Conservation (phyloP, 371 early-diverging fungal genomes). For the Mucor ambiguus region DNA sequence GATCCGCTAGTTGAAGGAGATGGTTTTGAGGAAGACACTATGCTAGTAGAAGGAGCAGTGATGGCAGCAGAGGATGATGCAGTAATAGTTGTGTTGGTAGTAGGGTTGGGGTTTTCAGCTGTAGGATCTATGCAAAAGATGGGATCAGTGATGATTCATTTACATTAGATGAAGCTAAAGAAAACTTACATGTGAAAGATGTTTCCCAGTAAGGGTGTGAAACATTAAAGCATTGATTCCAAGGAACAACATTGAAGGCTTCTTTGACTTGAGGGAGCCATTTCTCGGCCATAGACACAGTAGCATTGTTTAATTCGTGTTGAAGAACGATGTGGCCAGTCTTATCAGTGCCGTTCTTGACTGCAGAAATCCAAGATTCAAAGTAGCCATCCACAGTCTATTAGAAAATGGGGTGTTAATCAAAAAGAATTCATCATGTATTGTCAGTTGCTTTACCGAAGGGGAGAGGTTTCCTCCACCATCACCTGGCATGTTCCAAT, state of each 20-base stretch:
- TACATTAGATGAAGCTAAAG: neutral
- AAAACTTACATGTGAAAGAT: constrained; percentile 11
- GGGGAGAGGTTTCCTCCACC: constrained; percentile 44
- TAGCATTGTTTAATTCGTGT: constrained; percentile 51
- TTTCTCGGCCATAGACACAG: constrained; percentile 43
- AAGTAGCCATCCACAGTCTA: constrained; percentile 44
- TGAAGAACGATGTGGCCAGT: constrained; percentile 52
- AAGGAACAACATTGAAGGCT: constrained; percentile 49
- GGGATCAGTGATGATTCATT: neutral
- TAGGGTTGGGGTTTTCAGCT: constrained; percentile 32
- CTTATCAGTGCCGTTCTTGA: constrained; percentile 40
- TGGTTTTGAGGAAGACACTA: neutral
- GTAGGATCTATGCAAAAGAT: neutral
- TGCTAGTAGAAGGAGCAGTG: neutral
- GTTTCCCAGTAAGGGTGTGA: constrained; percentile 55
- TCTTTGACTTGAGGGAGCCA: constrained; percentile 51
- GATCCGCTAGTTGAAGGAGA: neutral
- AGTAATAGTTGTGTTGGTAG: neutral
- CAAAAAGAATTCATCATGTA: no score
- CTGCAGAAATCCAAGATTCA: constrained; percentile 38
- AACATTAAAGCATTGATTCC: constrained; percentile 51
- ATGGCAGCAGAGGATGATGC: neutral
- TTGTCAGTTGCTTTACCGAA: neutral
- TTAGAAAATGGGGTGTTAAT: no score
- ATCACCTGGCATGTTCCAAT: constrained; percentile 43